Conservation (phyloP, 2,329 filamentous ascomycete species). For the Reticulascus tulasneorum region DNA sequence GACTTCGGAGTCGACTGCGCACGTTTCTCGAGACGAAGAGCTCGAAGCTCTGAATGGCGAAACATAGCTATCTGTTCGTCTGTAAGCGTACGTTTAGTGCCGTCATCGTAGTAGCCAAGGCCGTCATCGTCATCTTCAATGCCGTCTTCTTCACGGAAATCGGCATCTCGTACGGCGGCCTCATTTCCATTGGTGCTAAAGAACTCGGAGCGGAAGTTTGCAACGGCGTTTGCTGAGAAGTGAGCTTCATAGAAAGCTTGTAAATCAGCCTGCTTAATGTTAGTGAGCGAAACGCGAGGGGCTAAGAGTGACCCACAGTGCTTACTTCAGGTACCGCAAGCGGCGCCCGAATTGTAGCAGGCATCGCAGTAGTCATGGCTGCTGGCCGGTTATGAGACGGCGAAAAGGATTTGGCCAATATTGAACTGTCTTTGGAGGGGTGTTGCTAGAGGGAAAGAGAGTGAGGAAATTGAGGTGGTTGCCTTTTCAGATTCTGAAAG, state of each 20-base stretch:
- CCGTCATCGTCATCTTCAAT: constrained; percentile 56
- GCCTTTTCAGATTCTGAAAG: too few relatives aligned
- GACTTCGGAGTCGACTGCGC: constrained; percentile 23
- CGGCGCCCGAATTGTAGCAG: not conserved
- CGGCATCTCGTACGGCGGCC: constrained; percentile 17
- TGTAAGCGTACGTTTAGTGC: constrained; percentile 82
- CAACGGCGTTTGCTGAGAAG: constrained; percentile 46
- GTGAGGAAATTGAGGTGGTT: too few relatives aligned
- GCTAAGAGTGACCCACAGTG: constrained; percentile 4
- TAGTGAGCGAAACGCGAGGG: constrained; percentile 5
- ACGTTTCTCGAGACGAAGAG: constrained; percentile 49
- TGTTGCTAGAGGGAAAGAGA: too few relatives aligned
- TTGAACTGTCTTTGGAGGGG: not conserved
- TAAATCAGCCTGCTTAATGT: constrained; percentile 51
- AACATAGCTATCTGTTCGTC: constrained; percentile 91
- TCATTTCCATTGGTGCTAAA: constrained; percentile 24
- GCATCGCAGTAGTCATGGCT: not conserved
- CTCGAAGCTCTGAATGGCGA: constrained; percentile 79
- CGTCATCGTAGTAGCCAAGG: constrained; percentile 82
- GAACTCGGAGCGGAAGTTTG: constrained; percentile 44
- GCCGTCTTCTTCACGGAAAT: constrained; percentile 23
- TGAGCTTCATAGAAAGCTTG: constrained; percentile 55
- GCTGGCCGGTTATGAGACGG: not conserved
- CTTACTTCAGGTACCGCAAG: constrained; percentile 7
- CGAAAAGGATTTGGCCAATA: not conserved